Evolutionary conservation across 257 asterid species (phyloP).

Genomic region (Dorcoceras hygrometricum): DNA sequence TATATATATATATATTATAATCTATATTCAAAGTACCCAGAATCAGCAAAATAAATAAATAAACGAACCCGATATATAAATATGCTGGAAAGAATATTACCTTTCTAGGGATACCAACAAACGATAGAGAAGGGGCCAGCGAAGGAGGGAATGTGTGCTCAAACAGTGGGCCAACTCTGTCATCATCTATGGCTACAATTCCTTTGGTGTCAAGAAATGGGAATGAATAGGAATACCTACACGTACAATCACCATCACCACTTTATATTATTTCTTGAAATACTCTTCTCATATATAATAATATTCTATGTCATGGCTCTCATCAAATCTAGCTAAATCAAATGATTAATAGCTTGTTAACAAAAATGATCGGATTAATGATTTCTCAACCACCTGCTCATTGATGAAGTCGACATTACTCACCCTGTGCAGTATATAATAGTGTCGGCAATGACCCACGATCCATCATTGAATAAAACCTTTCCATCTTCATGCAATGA

Average conservation of each 20-base stretch:
- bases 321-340: too few relatives aligned
- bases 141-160: constrained; percentile 94
- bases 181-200: constrained; percentile 63
- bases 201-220: constrained; percentile 98
- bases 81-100: constrained; percentile 33
- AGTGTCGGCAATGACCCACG: constrained; percentile 61
- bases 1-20: too few relatives aligned
- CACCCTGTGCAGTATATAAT: constrained; percentile 86
- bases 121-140: constrained; percentile 81
- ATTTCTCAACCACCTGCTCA: too few relatives aligned
- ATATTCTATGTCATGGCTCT: too few relatives aligned
- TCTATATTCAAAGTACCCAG: constrained; percentile 33
- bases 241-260: too few relatives aligned
- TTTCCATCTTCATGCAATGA: constrained; percentile 71
- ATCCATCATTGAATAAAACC: constrained; percentile 62
- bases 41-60: constrained; percentile 9
- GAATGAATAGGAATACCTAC: constrained; percentile 77
- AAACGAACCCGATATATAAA: too few relatives aligned
- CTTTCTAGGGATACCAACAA: constrained; percentile 81
- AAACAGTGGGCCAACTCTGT: constrained; percentile 87
- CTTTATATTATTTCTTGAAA: too few relatives aligned
- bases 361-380: too few relatives aligned
- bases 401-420: constrained; percentile 8
- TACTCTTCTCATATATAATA: too few relatives aligned
- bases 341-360: too few relatives aligned